These are phyloP conservation scores for Colletotrichum simmondsii DNA, from an alignment of 2,329 filamentous ascomycete species.

Conservation along the genomic window DNA sequence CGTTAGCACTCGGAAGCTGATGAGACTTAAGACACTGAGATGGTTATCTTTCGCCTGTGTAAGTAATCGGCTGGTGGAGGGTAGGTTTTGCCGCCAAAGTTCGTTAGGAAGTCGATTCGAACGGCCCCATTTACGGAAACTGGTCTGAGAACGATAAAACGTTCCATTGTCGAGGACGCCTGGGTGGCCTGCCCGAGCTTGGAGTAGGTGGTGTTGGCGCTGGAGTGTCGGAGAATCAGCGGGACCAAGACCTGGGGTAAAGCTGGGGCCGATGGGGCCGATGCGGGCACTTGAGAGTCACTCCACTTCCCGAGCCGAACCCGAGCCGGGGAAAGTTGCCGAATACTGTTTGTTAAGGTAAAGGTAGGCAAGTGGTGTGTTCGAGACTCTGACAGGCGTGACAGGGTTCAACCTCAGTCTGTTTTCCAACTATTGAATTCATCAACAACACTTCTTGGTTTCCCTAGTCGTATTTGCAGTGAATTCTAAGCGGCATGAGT, in stretches of 20 bases:
- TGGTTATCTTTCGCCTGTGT: neutral
- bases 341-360: neutral
- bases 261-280: slow-evolving; percentile 29
- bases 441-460: neutral
- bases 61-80: neutral
- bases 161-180: too few species aligned
- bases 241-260: slow-evolving; percentile 3
- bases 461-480: neutral
- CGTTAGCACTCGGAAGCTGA: neutral
- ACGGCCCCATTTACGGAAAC: slow-evolving; percentile 23
- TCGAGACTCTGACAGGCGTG: neutral
- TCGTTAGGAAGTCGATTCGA: neutral
- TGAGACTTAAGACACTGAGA: neutral
- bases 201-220: neutral
- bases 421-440: neutral
- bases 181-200: neutral
- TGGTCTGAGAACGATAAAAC: neutral
- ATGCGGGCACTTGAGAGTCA: neutral
- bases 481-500: neutral
- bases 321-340: slow-evolving; percentile 1
- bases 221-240: neutral
- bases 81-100: neutral
- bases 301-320: slow-evolving; percentile 29
- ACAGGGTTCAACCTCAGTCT: neutral
- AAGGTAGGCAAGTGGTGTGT: neutral